These are phyloP conservation scores for Pseudocercospora pini-densiflorae DNA, from an alignment of 2,329 filamentous ascomycete genomes.

Conservation along the genomic window DNA sequence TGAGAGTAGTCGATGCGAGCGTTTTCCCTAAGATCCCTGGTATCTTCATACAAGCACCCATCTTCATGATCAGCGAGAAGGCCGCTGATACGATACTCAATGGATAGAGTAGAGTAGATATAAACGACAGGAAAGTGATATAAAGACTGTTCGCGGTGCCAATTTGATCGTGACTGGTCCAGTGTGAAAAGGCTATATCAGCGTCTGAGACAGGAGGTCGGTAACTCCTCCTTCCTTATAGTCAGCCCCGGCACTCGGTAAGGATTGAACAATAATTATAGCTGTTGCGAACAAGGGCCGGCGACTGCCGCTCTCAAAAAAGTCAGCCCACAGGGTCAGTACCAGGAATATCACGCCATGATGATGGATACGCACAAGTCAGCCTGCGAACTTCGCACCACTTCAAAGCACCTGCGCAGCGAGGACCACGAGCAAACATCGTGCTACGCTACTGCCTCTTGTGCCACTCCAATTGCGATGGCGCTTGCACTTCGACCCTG, in stretches of 20 bases:
- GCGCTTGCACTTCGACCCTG: background rate
- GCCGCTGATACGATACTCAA: constrained; percentile 60
- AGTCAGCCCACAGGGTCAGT: background rate
- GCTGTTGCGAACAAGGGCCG: background rate
- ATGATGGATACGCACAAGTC: background rate
- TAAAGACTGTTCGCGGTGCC: background rate
- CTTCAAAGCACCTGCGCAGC: no score
- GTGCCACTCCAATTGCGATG: background rate
- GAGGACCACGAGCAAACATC: background rate
- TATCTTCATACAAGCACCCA: constrained; percentile 57
- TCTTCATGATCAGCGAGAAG: constrained; percentile 65
- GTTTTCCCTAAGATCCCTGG: constrained; percentile 60
- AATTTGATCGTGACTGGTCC: background rate
- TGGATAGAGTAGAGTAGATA: constrained; percentile 7
- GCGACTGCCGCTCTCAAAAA: no score
- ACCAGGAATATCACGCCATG: background rate
- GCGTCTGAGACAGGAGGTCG: background rate
- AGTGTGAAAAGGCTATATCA: background rate
- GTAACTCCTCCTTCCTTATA: no score
- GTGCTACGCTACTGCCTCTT: background rate
- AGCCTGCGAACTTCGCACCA: no score
- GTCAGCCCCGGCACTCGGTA: background rate
- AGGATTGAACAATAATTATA: background rate
- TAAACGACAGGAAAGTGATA: background rate
- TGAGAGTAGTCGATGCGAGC: constrained; percentile 33